Conservation (phyloP, 129 eudicot genomes). For the Lonicera japonica region DNA sequence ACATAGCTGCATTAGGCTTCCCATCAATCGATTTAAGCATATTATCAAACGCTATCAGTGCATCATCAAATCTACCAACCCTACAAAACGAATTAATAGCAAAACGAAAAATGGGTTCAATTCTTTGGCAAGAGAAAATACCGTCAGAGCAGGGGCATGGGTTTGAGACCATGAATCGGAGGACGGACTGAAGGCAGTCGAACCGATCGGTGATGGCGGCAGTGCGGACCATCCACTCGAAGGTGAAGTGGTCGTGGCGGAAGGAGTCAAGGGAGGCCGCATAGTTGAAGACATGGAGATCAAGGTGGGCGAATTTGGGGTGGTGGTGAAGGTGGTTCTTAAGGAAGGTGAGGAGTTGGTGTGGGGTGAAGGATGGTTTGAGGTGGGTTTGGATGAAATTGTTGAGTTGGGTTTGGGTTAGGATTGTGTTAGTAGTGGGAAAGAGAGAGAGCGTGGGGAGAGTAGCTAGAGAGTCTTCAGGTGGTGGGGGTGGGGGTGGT, state of each 20-base stretch:
- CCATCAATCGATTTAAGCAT: conserved; percentile 79
- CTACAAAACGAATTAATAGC: conserved; percentile 60
- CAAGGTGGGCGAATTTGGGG: conserved; percentile 75
- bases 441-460: conserved; percentile 29
- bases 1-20: conserved; percentile 51
- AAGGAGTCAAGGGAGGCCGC: conserved; percentile 74
- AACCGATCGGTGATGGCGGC: conserved; percentile 64
- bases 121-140: conserved; percentile 68
- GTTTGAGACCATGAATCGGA: conserved; percentile 55
- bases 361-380: conserved; percentile 48
- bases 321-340: conserved; percentile 69
- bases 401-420: conserved; percentile 41
- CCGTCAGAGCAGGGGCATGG: conserved; percentile 97
- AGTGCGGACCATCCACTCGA: conserved; percentile 68
- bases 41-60: conserved; percentile 41
- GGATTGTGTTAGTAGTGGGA: background rate
- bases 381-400: conserved; percentile 57
- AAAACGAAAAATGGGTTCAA: conserved; percentile 63
- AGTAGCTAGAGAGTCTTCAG: conserved; percentile 23
- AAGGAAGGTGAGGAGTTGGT: conserved; percentile 55
- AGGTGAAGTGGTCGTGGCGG: conserved; percentile 82
- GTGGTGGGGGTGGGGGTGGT: conserved; percentile 30
- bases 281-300: conserved; percentile 69
- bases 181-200: conserved; percentile 30
- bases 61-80: conserved; percentile 58